Evolutionary conservation across 1,284 basidiomycete species (phyloP).

Genomic region (Salmacisia buchloeana): DNA sequence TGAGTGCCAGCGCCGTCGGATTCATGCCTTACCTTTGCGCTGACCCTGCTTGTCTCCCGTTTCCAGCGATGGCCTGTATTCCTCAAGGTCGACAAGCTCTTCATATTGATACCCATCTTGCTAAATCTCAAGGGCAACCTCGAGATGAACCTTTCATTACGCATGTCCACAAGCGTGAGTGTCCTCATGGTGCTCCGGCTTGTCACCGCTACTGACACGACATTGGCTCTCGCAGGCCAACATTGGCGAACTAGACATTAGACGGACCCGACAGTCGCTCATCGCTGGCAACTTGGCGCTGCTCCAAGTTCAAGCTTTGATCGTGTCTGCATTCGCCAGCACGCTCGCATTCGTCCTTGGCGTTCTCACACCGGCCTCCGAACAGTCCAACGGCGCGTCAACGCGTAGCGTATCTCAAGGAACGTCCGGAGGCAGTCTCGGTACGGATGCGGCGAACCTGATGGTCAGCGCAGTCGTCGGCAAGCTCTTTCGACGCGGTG

Average conservation of each 20-base stretch:
- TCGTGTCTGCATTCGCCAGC: constrained; percentile 81
- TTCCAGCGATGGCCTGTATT: constrained; percentile 72
- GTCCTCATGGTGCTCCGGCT: constrained; percentile 33
- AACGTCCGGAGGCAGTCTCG: not conserved
- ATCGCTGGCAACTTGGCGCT: constrained; percentile 78
- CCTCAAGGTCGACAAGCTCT: constrained; percentile 78
- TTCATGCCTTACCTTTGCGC: not conserved
- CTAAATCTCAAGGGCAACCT: constrained; percentile 95
- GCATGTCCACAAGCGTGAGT: constrained; percentile 53
- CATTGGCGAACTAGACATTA: constrained; percentile 79
- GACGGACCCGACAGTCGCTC: constrained; percentile 62
- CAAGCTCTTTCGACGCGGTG: not conserved
- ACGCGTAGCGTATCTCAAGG: not conserved
- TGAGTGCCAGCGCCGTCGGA: constrained; percentile 51
- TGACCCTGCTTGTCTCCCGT: constrained; percentile 4
- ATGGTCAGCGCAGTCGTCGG: not conserved
- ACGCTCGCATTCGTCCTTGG: constrained; percentile 72
- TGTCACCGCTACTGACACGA: constrained; percentile 41
- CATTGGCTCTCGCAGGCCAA: constrained; percentile 53
- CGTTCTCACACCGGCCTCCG: constrained; percentile 48
- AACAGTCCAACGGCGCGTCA: not conserved
- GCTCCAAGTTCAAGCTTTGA: constrained; percentile 85
- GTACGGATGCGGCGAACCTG: not conserved
- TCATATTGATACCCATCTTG: constrained; percentile 90
- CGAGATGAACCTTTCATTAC: constrained; percentile 72